Base-by-base conservation (phyloP, 345 rosid species). In the Gossypium anomalum region DNA sequence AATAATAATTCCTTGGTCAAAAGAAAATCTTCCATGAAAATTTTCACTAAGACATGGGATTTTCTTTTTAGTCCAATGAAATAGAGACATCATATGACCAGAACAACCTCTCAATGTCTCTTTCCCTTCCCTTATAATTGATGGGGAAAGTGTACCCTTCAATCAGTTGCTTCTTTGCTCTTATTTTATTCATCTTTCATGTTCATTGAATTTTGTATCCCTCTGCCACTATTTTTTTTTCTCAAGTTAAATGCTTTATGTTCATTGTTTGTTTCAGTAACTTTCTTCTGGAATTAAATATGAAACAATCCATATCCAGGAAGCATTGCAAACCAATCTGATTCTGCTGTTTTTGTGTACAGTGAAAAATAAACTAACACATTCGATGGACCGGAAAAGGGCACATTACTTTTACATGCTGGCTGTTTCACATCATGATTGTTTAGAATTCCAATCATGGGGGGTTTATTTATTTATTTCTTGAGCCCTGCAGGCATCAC, bases 401-500 rank as follows among this genome's bases (percentile, higher is more conserved):
- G 68, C 68, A 41, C 2, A 41, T 19, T 16, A 62, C 17, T 38
- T 64, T 17, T 17, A 63, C 10, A 17, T 9, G 13, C 25, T 41
- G 4, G 49, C 49, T 43, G 2, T 64, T 22, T 23, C 15, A 64
- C 14, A 63, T 64, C 51, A 41, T 43, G 69, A 41, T 41, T 64
- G 51, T 67, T 63, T 64, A 58, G 16, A 38, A 22, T 57, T 58
- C 43, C 69, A 57, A 47, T 65, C 76, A 29, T 56, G 41, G 67
- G 41, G 61, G 44, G 45, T 17, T 53, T 41, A 7, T 70, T 67
- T 73, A 47, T 45, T 45, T 45, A 12, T 62, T 67, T 51, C 75
- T 74, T 62, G 81, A 78, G 72, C 81, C 81, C 78, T 71, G 70
- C 56, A 71, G 73, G 57, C 61, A 67, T 27, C 23, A 63, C 59